phyloP scores from a whole-genome alignment of 208 protist genomes.

The Trypanosomatidae sp. region DNA sequence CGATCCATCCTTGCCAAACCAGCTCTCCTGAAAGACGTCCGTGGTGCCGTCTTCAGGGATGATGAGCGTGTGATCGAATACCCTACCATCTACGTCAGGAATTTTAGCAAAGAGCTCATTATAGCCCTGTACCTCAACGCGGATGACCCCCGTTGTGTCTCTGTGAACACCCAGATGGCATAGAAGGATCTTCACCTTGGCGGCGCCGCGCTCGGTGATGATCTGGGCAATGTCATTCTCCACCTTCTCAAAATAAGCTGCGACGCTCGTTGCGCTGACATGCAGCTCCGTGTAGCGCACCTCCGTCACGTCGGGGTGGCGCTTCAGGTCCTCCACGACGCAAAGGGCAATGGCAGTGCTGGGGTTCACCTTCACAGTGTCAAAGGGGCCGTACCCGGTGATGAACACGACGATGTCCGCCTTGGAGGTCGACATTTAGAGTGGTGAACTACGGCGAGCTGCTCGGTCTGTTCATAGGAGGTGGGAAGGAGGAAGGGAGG shows the following conservation, averaged over 20 bases:
- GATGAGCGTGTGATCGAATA: constrained; percentile 58
- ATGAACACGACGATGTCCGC: constrained; percentile 40
- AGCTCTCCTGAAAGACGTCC: constrained; percentile 34
- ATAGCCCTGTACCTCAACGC: constrained; percentile 59
- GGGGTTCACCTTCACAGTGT: constrained; percentile 52
- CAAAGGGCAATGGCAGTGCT: constrained; percentile 42
- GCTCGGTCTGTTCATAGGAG: background rate
- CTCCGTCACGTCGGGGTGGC: constrained; percentile 7
- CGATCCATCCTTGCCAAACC: constrained; percentile 35
- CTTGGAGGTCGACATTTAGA: constrained; percentile 6
- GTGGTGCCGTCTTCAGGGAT: constrained; percentile 25
- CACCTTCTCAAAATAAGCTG: constrained; percentile 48
- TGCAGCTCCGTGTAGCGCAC: constrained; percentile 49
- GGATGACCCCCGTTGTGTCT: constrained; percentile 46
- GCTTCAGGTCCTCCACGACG: constrained; percentile 31
- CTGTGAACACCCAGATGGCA: constrained; percentile 60
- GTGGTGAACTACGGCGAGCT: background rate
- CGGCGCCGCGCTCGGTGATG: constrained; percentile 13
- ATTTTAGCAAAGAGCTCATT: constrained; percentile 59
- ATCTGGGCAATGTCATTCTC: constrained; percentile 28
- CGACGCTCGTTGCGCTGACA: constrained; percentile 35
- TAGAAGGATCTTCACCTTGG: constrained; percentile 38
- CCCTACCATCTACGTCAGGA: constrained; percentile 40
- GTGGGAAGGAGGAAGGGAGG: background rate
- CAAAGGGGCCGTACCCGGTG: constrained; percentile 76